Conservation (phyloP, 2,329 filamentous ascomycete genomes). For the Emergomyces africanus region DNA sequence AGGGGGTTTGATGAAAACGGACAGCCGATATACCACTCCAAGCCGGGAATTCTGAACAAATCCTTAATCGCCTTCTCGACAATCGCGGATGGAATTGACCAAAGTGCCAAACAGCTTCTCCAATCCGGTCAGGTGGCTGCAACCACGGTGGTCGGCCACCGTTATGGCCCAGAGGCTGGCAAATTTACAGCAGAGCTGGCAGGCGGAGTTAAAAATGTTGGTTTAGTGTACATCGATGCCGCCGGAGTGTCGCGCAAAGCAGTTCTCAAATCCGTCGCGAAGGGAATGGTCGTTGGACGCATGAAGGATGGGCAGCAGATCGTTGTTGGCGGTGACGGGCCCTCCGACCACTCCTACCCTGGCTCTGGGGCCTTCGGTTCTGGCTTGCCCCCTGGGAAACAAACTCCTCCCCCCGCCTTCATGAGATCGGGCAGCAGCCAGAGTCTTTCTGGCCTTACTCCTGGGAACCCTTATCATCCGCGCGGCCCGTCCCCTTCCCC, state of each 20-base stretch:
- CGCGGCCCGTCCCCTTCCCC: slow-evolving; percentile 22
- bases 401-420: slow-evolving; percentile 9
- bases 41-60: slow-evolving; percentile 89
- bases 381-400: background rate
- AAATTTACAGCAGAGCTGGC: slow-evolving; percentile 62
- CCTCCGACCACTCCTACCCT: background rate
- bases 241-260: slow-evolving; percentile 81
- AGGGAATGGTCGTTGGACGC: slow-evolving; percentile 61
- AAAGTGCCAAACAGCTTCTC: slow-evolving; percentile 68
- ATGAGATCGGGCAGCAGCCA: slow-evolving; percentile 12
- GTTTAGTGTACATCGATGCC: slow-evolving; percentile 93
- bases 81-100: slow-evolving; percentile 83
- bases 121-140: slow-evolving; percentile 64
- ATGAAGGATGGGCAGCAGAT: slow-evolving; percentile 38
- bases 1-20: slow-evolving; percentile 59
- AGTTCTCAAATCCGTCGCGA: slow-evolving; percentile 87
- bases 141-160: slow-evolving; percentile 75
- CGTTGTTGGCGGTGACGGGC: slow-evolving; percentile 32
- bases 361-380: background rate
- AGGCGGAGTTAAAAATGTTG: slow-evolving; percentile 88
- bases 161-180: slow-evolving; percentile 76
- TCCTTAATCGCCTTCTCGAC: slow-evolving; percentile 93
- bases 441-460: background rate
- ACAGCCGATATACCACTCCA: slow-evolving; percentile 52
- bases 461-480: background rate